Base-by-base conservation (phyloP, 2,329 filamentous ascomycete genomes). In the Cytospora piceae region DNA sequence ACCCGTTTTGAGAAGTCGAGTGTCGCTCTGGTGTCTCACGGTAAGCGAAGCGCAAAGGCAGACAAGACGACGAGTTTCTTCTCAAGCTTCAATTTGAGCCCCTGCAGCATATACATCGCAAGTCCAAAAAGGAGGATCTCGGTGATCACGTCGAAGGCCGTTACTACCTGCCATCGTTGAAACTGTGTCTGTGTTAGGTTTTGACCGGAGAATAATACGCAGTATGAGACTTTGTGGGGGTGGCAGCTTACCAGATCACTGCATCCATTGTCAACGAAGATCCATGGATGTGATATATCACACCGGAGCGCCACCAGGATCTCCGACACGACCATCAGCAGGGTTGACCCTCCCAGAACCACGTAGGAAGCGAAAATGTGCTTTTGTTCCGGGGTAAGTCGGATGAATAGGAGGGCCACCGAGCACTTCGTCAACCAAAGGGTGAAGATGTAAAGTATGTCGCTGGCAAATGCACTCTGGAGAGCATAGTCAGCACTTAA, bases 391-490 rank as follows among this genome's bases (percentile, higher is more conserved):
- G 79, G 79, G 3, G 80, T 80, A 20, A 83, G 72, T 6, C 80
- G 79, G 24, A 80, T 72, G 61, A 81, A 78, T 14, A 83, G 76
- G 20, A 78, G 74, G 7, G 77, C 73, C 46, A 81, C 74, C 11
- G 77, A 77, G 62, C 73, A 74, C 69, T 83, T 82, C 4, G 79
- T 79, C 20, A 81, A 72, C 67, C 78, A 80, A 24, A 82, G 68
- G 0, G 74, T 72, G 37, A 79, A 51, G 52, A 83, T 68, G 61
- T 77, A 79, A 62, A 83, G 73, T n/a, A 81, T 71, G 65, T 83
- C 78, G 66, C 75, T 75, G 51, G 75, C 71, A 63, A 77, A 78
- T 39, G 77, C 72, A 22, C 73, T 71, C 77, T 79, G 58, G 8
- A 7, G 7, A 31, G 5, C 1, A 17, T 0, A 1, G n/a, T 62